phyloP scores from a whole-genome alignment of 257 asterid genomes.

The Cordia subcordata region DNA sequence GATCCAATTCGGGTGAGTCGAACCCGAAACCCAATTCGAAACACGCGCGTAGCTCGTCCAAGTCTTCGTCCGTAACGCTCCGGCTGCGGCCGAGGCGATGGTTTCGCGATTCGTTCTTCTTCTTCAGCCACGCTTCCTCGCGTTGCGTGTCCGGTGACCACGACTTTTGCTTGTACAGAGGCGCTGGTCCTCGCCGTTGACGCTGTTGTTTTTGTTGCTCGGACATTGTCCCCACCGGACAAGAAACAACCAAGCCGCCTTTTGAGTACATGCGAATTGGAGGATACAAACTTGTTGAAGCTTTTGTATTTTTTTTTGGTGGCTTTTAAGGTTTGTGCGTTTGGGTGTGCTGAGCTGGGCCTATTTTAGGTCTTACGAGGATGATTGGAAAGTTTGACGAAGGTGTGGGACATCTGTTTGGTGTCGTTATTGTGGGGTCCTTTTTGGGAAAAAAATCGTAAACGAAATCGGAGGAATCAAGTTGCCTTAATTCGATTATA shows the following conservation, averaged over 20 bases:
- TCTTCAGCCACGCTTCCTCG: constrained; percentile 56
- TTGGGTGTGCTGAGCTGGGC: background rate
- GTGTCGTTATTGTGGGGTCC: background rate
- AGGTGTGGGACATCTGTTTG: background rate
- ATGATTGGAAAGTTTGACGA: background rate
- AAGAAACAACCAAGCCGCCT: background rate
- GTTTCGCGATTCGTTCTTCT: constrained; percentile 30
- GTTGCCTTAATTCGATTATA: too few relatives aligned
- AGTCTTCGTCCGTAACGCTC: constrained; percentile 51
- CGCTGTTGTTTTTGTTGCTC: constrained; percentile 22
- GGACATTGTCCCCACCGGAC: constrained; percentile 2
- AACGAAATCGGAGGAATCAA: too few relatives aligned
- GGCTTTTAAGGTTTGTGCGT: background rate
- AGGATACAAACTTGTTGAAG: too few relatives aligned
- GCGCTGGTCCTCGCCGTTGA: constrained; percentile 6
- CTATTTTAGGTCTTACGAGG: background rate
- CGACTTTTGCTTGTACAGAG: constrained; percentile 50
- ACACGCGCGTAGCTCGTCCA: constrained; percentile 72
- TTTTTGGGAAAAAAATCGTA: too few relatives aligned
- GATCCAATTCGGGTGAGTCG: constrained; percentile 60
- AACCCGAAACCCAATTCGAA: constrained; percentile 63
- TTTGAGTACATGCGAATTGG: background rate
- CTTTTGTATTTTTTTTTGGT: too few relatives aligned
- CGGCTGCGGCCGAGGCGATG: constrained; percentile 19
- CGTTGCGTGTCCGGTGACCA: constrained; percentile 60